These are phyloP conservation scores for Polytrichum commune DNA, from an alignment of 225 moss, liverwort and hornwort genomes.

Conservation along the genomic window DNA sequence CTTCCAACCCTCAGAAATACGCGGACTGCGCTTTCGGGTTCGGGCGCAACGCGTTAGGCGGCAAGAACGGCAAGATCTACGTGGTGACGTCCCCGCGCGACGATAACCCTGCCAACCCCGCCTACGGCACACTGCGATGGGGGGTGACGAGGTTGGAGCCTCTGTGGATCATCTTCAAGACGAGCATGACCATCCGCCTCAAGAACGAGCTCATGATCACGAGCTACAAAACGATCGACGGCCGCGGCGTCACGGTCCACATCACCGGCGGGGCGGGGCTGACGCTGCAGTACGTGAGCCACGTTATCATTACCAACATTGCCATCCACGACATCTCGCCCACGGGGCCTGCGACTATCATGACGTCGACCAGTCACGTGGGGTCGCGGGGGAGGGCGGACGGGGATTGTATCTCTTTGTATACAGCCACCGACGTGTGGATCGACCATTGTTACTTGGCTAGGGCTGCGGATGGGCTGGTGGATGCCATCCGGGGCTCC, in stretches of 20 bases:
- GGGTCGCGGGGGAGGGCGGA: slow-evolving; percentile 38
- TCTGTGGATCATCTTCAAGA: slow-evolving; percentile 31
- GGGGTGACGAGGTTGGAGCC: slow-evolving; percentile 24
- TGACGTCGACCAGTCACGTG: slow-evolving; percentile 35
- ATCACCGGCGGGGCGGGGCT: slow-evolving; percentile 25
- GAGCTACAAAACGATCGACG: slow-evolving; percentile 42
- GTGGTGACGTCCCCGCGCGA: slow-evolving; percentile 10
- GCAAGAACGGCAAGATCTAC: slow-evolving; percentile 15
- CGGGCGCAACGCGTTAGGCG: slow-evolving; percentile 28
- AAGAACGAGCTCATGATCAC: slow-evolving; percentile 27
- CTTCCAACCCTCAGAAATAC: slow-evolving; percentile 13
- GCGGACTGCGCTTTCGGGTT: slow-evolving; percentile 27
- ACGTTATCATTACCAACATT: slow-evolving; percentile 39
- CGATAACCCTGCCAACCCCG: slow-evolving; percentile 23
- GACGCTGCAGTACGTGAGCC: slow-evolving; percentile 20
- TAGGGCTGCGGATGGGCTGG: slow-evolving; percentile 45
- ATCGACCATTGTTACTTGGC: slow-evolving; percentile 42
- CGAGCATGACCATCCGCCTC: slow-evolving; percentile 27
- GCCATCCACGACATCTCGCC: slow-evolving; percentile 34
- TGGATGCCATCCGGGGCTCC: slow-evolving; percentile 58
- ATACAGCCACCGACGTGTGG: slow-evolving; percentile 33
- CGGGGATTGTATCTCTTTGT: slow-evolving; percentile 42
- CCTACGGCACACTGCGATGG: slow-evolving; percentile 15
- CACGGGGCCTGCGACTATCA: slow-evolving; percentile 31
- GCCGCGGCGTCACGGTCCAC: slow-evolving; percentile 26